Evolutionary conservation across 169 alveolate genomes (phyloP).

Genomic region (Cryptosporidium tyzzeri): DNA sequence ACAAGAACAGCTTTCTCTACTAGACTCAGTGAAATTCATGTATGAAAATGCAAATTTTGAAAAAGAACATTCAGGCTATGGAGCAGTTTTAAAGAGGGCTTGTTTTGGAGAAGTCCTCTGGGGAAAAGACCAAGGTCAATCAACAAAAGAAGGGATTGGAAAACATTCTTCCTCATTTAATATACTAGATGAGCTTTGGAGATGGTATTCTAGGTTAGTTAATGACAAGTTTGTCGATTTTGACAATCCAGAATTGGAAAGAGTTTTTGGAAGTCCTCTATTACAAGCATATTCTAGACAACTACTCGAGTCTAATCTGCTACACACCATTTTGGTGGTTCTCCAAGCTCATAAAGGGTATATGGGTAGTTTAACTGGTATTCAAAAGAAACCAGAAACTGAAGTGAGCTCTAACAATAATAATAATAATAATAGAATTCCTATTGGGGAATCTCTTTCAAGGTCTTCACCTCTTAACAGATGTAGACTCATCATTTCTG

Average conservation of each 20-base stretch:
- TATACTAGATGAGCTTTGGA: conserved; percentile 54
- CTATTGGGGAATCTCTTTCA: not conserved
- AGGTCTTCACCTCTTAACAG: conserved; percentile 20
- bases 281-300: conserved; percentile 48
- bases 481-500: conserved; percentile 23
- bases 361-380: not conserved
- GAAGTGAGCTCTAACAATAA: not conserved
- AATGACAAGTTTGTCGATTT: conserved; percentile 21
- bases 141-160: not conserved
- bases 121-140: not conserved
- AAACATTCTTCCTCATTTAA: conserved; percentile 3
- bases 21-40: conserved; percentile 53
- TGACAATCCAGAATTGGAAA: conserved; percentile 26
- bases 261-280: conserved; percentile 50
- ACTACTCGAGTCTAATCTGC: conserved; percentile 39
- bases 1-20: conserved; percentile 36
- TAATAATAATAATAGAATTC: not conserved
- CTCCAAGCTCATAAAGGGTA: conserved; percentile 34
- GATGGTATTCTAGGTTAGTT: conserved; percentile 47
- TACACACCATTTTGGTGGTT: conserved; percentile 50
- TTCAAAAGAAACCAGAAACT: not conserved
- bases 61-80: conserved; percentile 2
- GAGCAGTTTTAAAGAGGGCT: not conserved
- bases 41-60: conserved; percentile 63
- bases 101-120: conserved; percentile 39